Conservation (phyloP, 1,284 basidiomycete genomes). For the Sporisorium scitamineum region DNA sequence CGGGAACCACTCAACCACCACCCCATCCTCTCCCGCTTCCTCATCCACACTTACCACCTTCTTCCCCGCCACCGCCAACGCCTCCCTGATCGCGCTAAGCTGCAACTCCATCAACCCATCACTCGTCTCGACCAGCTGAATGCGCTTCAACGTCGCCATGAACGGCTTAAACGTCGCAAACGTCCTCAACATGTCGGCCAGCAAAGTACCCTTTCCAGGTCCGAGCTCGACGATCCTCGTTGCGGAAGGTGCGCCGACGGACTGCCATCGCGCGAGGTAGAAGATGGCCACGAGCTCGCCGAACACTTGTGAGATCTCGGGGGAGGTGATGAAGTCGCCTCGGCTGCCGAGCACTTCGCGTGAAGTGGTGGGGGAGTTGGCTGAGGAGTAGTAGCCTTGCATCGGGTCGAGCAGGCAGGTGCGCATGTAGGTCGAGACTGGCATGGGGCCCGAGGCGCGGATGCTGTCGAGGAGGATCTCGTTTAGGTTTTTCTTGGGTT, state of each 20-base stretch:
- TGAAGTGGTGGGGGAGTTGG: slow-evolving; percentile 34
- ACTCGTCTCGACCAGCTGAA: slow-evolving; percentile 67
- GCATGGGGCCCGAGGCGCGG: slow-evolving; percentile 61
- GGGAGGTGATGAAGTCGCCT: slow-evolving; percentile 96
- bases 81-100: slow-evolving; percentile 38
- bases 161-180: slow-evolving; percentile 61
- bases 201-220: slow-evolving; percentile 91
- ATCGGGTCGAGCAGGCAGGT: slow-evolving; percentile 65
- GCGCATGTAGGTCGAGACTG: slow-evolving; percentile 67
- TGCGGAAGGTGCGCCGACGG: slow-evolving; percentile 73
- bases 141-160: slow-evolving; percentile 46
- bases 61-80: slow-evolving; percentile 45
- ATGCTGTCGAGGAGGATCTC: slow-evolving; percentile 47
- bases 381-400: slow-evolving; percentile 64
- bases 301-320: slow-evolving; percentile 96
- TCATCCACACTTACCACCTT: slow-evolving; percentile 46
- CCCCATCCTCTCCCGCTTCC: slow-evolving; percentile 24
- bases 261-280: slow-evolving; percentile 83
- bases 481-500: slow-evolving; percentile 31
- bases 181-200: slow-evolving; percentile 84
- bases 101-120: slow-evolving; percentile 60
- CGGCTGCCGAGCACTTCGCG: slow-evolving; percentile 81
- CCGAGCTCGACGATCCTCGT: slow-evolving; percentile 90
- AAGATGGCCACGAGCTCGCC: slow-evolving; percentile 80
- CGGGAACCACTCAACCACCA: slow-evolving; percentile 79